Evolutionary conservation across 148 eudicot genomes (phyloP), one percentile per base, ranked within the genome.

Genomic region (Chenopodium formosanum): DNA sequence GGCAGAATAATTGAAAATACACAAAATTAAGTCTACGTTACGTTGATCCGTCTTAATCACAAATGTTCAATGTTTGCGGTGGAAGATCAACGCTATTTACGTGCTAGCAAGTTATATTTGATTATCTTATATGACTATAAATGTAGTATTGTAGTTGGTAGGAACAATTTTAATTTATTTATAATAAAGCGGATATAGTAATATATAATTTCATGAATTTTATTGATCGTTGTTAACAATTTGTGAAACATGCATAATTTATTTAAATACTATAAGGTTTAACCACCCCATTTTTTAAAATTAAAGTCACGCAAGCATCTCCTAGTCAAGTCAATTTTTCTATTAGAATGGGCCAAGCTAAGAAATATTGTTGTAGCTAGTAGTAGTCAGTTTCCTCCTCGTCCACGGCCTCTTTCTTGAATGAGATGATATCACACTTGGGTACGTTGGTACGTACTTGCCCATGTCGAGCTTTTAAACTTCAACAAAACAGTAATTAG

Each of bases 71-170:
- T 77, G 79, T 77, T 62, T 62, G 9, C 17, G 2, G 19, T 53
- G 44, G 27, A 56, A 75, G 40, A 56, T 34, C 48, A 31, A 75
- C 58, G 22, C 63, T n/a, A 23, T 52, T 58, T 58, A 77, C 79
- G 79, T 77, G 79, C 34, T 77, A 0, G 34, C 70, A 77, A 76
- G 68, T 76, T 20, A 29, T 58, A 40, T 40, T 40, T 40, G 44
- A 1, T 44, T 70, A 4, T 22, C 19, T 70, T 48, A 40, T 40
- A 40, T 22, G 25, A 70, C 22, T 70, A 37, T 37, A n/a, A 17
- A 70, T 32, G 22, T 19, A 70, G 50, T 70, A 37, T 23, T 23
- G 23, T 23, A 40, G 44, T 40, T 70, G 74, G 74, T 70, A 9
- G 74, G 25, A 40, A 19, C 25, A 70, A 40, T 40, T 19, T 70